Conservation (phyloP, 176 grass and related monocot genomes). For the Oryza meyeriana region DNA sequence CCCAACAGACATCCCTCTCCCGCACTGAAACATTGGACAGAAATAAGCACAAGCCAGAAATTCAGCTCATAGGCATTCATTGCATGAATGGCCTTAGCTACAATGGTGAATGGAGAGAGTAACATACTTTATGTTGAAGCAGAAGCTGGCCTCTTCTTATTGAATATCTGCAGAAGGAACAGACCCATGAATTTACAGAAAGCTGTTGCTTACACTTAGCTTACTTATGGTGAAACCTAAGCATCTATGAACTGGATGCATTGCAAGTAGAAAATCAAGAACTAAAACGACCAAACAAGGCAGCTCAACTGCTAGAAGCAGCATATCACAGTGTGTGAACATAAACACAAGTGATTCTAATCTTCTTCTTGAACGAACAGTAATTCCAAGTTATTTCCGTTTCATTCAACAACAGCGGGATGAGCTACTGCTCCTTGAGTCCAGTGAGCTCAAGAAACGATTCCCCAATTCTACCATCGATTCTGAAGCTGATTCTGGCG, state of each 20-base stretch:
- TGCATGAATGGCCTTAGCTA: background rate
- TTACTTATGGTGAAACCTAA: background rate
- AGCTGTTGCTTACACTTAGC: background rate
- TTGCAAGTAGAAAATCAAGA: constrained; percentile 4
- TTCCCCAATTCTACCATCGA: background rate
- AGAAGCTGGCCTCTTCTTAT: background rate
- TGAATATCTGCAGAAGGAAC: constrained; percentile 31
- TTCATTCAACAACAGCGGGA: background rate
- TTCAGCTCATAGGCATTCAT: background rate
- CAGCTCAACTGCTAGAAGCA: background rate
- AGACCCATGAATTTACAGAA: background rate
- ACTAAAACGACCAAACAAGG: background rate
- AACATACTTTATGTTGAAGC: constrained; percentile 36
- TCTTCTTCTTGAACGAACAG: background rate
- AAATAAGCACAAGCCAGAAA: background rate
- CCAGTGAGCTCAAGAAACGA: constrained; percentile 1
- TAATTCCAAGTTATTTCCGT: background rate
- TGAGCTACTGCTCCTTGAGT: background rate
- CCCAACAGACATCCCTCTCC: constrained; percentile 93
- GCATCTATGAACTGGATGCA: background rate
- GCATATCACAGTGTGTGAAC: background rate
- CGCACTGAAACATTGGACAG: constrained; percentile 40
- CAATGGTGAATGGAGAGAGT: background rate
- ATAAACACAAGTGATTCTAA: background rate
- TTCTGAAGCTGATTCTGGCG: background rate